Conservation (phyloP, 1,284 basidiomycete species). For the Neonothopanus nambi region DNA sequence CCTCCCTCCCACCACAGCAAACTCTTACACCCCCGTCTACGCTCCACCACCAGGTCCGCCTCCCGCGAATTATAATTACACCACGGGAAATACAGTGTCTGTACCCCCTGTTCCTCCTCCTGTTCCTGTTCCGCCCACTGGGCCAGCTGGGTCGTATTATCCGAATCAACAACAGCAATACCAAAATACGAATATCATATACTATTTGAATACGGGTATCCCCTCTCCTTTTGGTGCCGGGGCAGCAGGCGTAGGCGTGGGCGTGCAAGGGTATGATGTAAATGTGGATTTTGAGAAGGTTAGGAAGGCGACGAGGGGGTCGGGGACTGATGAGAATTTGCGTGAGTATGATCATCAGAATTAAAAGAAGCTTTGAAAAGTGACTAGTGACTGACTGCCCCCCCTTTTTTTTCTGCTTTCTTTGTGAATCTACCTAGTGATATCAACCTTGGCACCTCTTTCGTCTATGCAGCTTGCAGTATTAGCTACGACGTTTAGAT, state of each 20-base stretch:
- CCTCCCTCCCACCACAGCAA: constrained; percentile 10
- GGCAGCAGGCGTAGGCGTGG: neutral
- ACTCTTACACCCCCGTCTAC: neutral
- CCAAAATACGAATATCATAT: neutral
- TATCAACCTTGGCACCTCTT: constrained; percentile 29
- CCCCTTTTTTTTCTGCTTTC: neutral
- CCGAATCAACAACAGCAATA: constrained; percentile 12
- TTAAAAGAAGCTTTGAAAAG: neutral
- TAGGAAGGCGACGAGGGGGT: constrained; percentile 29
- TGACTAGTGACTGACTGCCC: constrained; percentile 29
- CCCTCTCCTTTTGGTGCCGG: constrained; percentile 9
- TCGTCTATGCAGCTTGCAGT: constrained; percentile 37
- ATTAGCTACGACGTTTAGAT: constrained; percentile 33
- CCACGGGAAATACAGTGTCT: neutral
- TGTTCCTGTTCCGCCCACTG: neutral
- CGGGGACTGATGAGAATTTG: constrained; percentile 25
- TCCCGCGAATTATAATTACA: neutral
- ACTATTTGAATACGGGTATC: constrained; percentile 7
- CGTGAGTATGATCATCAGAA: constrained; percentile 14
- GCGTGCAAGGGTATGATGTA: constrained; percentile 35
- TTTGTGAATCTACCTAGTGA: constrained; percentile 25
- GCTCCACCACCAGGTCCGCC: constrained; percentile 18
- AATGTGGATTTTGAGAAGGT: constrained; percentile 28
- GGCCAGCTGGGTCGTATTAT: neutral
- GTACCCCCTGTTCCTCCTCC: neutral